Evolutionary conservation across 352 stramenopile genomes (phyloP), one percentile per base, ranked within the genome.

Genomic region (Phytophthora fragariaefolia): DNA sequence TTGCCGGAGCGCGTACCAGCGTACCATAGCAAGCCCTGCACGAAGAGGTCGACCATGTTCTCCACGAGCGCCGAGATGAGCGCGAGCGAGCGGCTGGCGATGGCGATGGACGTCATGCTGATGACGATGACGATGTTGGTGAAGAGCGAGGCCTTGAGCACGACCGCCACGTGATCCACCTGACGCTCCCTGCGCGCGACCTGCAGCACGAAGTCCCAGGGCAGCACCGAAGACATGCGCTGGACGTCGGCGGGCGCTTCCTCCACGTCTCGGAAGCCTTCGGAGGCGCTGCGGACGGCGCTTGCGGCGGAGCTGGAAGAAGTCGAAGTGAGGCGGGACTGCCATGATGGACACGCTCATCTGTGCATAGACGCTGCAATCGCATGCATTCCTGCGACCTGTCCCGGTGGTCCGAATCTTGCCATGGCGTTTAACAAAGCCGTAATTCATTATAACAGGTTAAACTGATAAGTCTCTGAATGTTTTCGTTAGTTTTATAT

Each of bases 21-120:
- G 71, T 96, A 97, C 55, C 85, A 89, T 2, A 98, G 73, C 23
- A 98, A 78, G 0, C 89, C 77, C 65, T 98, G 92, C 5, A 92
- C 93, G 27, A 98, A 88, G 24, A 98, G 87, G 63, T 98, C 95
- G 20, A 98, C 80, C 70, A 97, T 89, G 53, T 90, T 96, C 71
- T 98, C 93, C 6, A 98, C 78, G 27, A 98, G 73, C 2, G 95
- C 89, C 2, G 93, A 97, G 49, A 98, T 78, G 34, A 98, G 79
- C 15, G 90, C 93, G 43, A 98, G 79, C 47, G 90, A 98, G 17
- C 91, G 69, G 36, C 89, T 97, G 34, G 73, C 57, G 56, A 92
- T 78, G 30, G 77, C 83, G 15, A 97, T 81, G 8, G 90, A 74
- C 17, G 80, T 84, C 83, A 90, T 90, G 57, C 76, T 67, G 23